Percentiles rank a stretch among this genome's conserved stretches.
Conservation (phyloP, 176 grass and related monocot genomes). For the Cocos nucifera region DNA sequence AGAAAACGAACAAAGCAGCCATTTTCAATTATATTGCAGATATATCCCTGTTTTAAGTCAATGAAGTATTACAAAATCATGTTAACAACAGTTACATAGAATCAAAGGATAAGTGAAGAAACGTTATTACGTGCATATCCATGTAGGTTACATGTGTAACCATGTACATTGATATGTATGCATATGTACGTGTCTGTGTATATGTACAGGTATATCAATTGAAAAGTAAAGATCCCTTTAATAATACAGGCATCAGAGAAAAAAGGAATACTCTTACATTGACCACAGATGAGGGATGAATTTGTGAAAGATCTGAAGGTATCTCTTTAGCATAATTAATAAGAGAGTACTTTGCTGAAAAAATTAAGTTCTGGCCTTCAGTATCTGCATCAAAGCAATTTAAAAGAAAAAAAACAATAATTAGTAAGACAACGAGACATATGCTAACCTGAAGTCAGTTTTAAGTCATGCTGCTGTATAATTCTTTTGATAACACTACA, state of each 20-base stretch:
- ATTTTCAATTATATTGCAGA: constrained; percentile 90
- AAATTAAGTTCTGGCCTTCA: constrained; percentile 72
- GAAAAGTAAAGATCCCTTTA: background rate
- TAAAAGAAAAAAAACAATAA: constrained; percentile 12
- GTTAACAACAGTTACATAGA: too few relatives aligned
- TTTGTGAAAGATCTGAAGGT: constrained; percentile 58
- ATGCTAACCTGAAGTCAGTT: too few relatives aligned
- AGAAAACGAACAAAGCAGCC: constrained; percentile 97
- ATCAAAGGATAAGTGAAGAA: too few relatives aligned
- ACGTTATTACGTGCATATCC: too few relatives aligned
- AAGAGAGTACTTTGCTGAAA: constrained; percentile 88
- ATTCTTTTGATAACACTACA: too few relatives aligned
- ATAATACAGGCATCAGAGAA: constrained; percentile 5
- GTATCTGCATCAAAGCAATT: constrained; percentile 44
- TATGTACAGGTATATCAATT: background rate
- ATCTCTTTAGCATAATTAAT: constrained; percentile 50
- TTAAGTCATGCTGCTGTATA: too few relatives aligned
- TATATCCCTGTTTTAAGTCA: constrained; percentile 59
- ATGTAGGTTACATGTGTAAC: too few relatives aligned
- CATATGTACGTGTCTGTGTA: too few relatives aligned
- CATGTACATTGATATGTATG: too few relatives aligned
- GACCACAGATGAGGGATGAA: constrained; percentile 42
- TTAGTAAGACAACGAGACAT: too few relatives aligned
- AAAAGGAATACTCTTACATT: constrained; percentile 46
- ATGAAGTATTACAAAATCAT: background rate